Percentiles rank a stretch among this genome's conserved stretches.
Conservation (phyloP, 2,329 filamentous ascomycete genomes). For the Leptographium galeiforme region DNA sequence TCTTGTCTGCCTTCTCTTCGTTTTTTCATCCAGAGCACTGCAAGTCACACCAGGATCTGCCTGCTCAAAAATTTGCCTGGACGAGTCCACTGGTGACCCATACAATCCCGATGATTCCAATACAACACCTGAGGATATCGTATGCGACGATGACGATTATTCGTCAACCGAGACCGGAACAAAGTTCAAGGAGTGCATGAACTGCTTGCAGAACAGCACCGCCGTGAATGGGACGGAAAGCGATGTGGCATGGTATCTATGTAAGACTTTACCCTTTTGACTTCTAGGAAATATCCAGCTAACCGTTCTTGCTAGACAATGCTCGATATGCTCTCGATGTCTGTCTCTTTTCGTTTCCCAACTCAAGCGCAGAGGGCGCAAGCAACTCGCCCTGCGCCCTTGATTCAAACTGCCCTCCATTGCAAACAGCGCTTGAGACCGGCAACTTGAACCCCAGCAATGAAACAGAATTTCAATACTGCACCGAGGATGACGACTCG, state of each 20-base stretch:
- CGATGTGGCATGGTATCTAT: slow-evolving; percentile 32
- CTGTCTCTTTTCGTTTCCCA: slow-evolving; percentile 28
- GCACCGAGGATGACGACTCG: slow-evolving; percentile 21
- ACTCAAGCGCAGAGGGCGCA: slow-evolving; percentile 16
- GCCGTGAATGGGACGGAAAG: slow-evolving; percentile 23
- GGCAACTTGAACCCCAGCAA: slow-evolving; percentile 17
- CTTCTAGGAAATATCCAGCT: background rate
- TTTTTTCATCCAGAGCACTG: slow-evolving; percentile 17
- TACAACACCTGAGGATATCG: slow-evolving; percentile 33
- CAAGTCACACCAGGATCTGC: slow-evolving; percentile 36
- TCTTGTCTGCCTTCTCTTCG: slow-evolving; percentile 8
- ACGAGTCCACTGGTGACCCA: slow-evolving; percentile 20
- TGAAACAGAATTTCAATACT: slow-evolving; percentile 25
- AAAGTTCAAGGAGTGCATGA: slow-evolving; percentile 32
- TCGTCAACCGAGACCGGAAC: slow-evolving; percentile 23
- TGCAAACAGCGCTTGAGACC: slow-evolving; percentile 23
- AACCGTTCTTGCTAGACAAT: slow-evolving; percentile 25
- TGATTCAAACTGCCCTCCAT: slow-evolving; percentile 24
- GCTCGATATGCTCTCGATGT: slow-evolving; percentile 32
- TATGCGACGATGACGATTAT: slow-evolving; percentile 29
- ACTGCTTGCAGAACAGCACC: slow-evolving; percentile 33
- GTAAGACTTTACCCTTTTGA: slow-evolving; percentile 17
- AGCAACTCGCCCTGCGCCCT: slow-evolving; percentile 30
- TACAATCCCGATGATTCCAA: slow-evolving; percentile 22
- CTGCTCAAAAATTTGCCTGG: slow-evolving; percentile 34